A percentile compares a stretch with the other conserved stretches of the same genome.
Evolutionary conservation across 2,329 filamentous ascomycete genomes (phyloP).

Genomic region (Curvularia lunata): DNA sequence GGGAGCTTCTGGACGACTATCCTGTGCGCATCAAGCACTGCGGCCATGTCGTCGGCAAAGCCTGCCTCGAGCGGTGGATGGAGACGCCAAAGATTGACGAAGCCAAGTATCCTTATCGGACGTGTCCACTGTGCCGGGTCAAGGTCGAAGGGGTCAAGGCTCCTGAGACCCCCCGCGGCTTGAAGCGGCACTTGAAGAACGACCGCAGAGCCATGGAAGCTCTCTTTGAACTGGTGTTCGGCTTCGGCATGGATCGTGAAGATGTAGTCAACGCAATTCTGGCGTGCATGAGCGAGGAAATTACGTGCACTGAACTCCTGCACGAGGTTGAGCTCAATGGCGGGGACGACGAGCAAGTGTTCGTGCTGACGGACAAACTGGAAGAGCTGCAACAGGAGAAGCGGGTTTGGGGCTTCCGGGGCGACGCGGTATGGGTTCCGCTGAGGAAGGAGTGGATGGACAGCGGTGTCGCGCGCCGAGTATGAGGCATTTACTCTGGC

Average conservation of each 20-base stretch:
- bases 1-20: constrained; percentile 29
- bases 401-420: constrained; percentile 26
- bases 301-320: constrained; percentile 22
- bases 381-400: constrained; percentile 22
- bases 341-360: constrained; percentile 1
- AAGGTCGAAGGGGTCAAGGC: constrained; percentile 20
- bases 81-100: constrained; percentile 26
- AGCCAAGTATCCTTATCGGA: constrained; percentile 28
- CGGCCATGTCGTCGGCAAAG: constrained; percentile 33
- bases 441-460: constrained; percentile 26
- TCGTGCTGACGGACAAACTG: constrained; percentile 10
- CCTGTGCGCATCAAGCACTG: constrained; percentile 37
- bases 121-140: constrained; percentile 31
- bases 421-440: constrained; percentile 16
- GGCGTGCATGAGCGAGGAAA: constrained; percentile 29
- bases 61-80: constrained; percentile 35
- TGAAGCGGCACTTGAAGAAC: constrained; percentile 14
- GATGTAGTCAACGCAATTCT: constrained; percentile 21
- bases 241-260: constrained; percentile 16
- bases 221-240: constrained; percentile 13
- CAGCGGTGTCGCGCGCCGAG: constrained; percentile 13
- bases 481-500: constrained; percentile 5
- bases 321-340: constrained; percentile 6
- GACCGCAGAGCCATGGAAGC: constrained; percentile 12
- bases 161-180: neutral